phyloP scores from a whole-genome alignment of 1,139 yeast species.

The Hansenula sp. region DNA sequence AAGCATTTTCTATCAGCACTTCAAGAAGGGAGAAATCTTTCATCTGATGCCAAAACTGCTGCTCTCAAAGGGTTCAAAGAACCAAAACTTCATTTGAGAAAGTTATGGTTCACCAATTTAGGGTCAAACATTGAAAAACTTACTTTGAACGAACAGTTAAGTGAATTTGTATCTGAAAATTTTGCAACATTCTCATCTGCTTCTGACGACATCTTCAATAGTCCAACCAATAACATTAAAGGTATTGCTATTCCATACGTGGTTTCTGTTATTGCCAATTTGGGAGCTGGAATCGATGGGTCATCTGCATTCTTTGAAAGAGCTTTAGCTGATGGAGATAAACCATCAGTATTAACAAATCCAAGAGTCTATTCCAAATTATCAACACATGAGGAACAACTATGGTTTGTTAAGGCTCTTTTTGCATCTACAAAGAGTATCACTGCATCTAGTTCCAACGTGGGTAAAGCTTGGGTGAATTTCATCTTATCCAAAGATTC shows the following conservation, averaged over 20 bases:
- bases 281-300: conserved; percentile 10
- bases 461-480: conserved; percentile 41
- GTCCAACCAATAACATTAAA: conserved; percentile 44
- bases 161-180: conserved; percentile 20
- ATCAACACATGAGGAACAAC: conserved; percentile 35
- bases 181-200: conserved; percentile 31
- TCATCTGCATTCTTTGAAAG: conserved; percentile 20
- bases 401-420: conserved; percentile 51
- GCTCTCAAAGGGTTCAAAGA: conserved; percentile 59
- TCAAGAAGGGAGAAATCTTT: conserved; percentile 5
- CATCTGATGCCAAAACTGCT: conserved; percentile 19
- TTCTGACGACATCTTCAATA: conserved; percentile 34
- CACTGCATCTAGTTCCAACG: conserved; percentile 13
- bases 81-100: conserved; percentile 56
- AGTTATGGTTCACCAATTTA: conserved; percentile 61
- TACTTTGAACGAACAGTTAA: conserved; percentile 18
- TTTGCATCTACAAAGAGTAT: conserved; percentile 16
- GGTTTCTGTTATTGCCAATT: conserved; percentile 22
- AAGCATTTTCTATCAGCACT: conserved; percentile 31
- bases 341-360: conserved; percentile 40
- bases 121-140: conserved; percentile 29
- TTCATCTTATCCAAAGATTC: conserved; percentile 36
- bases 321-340: conserved; percentile 33
- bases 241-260: conserved; percentile 48
- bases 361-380: conserved; percentile 48